Conservation (phyloP, 306 rosid species). For the Purshia tridentata region DNA sequence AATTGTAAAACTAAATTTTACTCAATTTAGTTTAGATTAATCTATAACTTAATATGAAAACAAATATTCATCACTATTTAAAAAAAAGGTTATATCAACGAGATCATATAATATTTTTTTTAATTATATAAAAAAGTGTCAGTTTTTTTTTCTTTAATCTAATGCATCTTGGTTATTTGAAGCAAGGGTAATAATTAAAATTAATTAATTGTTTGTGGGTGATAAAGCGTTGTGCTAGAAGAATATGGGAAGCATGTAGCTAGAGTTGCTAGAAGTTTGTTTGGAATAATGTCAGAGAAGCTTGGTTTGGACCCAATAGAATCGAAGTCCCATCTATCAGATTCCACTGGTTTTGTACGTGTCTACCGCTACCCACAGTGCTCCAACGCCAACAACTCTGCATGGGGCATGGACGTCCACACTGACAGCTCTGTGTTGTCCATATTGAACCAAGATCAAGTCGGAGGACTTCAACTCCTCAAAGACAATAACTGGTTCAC, state of each 20-base stretch:
- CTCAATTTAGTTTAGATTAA: too few species aligned
- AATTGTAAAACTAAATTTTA: too few species aligned
- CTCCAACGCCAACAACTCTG: conserved; percentile 10
- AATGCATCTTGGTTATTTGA: background rate
- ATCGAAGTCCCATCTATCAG: conserved; percentile 33
- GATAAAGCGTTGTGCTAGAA: conserved; percentile 42
- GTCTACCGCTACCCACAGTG: conserved; percentile 58
- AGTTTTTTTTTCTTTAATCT: too few species aligned
- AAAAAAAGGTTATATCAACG: too few species aligned
- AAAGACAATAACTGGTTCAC: conserved; percentile 50
- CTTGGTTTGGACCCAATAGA: conserved; percentile 34
- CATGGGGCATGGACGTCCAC: conserved; percentile 62
- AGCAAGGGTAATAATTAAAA: background rate
- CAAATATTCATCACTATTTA: too few species aligned
- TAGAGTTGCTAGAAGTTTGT: conserved; percentile 44
- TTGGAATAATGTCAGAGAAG: conserved; percentile 40
- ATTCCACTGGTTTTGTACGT: conserved; percentile 52
- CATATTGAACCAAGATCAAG: conserved; percentile 45
- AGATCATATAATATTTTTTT: too few species aligned
- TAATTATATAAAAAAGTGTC: too few species aligned
- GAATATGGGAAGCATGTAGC: conserved; percentile 53
- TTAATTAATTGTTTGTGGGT: background rate
- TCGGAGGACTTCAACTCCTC: conserved; percentile 61
- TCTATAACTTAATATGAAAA: too few species aligned
- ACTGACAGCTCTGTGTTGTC: conserved; percentile 68